A percentile compares a stretch with the other conserved stretches of the same genome.
Conservation (phyloP, 1,284 basidiomycete genomes). For the Rhodotorula glutinis region DNA sequence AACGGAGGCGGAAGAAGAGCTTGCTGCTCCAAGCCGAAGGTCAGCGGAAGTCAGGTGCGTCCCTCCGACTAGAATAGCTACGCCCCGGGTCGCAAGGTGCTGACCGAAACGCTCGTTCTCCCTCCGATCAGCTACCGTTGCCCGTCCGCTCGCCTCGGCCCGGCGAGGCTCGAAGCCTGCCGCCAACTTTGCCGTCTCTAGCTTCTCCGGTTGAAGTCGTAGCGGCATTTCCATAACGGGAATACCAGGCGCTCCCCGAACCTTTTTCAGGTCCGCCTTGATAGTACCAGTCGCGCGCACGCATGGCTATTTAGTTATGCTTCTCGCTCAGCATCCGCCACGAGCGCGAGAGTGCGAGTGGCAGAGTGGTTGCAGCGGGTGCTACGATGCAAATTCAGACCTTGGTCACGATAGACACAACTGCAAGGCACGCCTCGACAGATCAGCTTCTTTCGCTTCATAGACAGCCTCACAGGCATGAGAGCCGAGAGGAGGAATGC, state of each 20-base stretch:
- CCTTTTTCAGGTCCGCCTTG: no score
- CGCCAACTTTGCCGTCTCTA: constrained; percentile 27
- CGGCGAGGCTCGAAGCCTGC: constrained; percentile 25
- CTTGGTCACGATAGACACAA: constrained; percentile 32
- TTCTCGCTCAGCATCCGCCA: no score
- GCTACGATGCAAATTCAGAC: constrained; percentile 7
- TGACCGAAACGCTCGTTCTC: background rate
- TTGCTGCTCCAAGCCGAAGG: constrained; percentile 35
- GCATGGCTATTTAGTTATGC: no score
- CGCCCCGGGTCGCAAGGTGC: no score
- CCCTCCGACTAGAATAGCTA: background rate
- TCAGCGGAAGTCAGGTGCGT: constrained; percentile 27
- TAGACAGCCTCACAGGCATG: no score
- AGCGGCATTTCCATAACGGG: no score
- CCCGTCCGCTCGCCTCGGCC: constrained; percentile 26
- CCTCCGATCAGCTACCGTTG: background rate
- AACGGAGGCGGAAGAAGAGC: constrained; percentile 26
- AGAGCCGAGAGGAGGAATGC: background rate
- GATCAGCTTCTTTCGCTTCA: no score
- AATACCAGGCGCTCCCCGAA: no score
- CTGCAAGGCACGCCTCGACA: background rate
- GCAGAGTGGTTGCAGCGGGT: no score
- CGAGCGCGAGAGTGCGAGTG: no score
- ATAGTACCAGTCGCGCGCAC: no score
- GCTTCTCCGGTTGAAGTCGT: constrained; percentile 14